A percentile compares a stretch with the other conserved stretches of the same genome.
phyloP scores from a whole-genome alignment of 371 early-diverging fungal species.

The Syncephalastrum sp. region DNA sequence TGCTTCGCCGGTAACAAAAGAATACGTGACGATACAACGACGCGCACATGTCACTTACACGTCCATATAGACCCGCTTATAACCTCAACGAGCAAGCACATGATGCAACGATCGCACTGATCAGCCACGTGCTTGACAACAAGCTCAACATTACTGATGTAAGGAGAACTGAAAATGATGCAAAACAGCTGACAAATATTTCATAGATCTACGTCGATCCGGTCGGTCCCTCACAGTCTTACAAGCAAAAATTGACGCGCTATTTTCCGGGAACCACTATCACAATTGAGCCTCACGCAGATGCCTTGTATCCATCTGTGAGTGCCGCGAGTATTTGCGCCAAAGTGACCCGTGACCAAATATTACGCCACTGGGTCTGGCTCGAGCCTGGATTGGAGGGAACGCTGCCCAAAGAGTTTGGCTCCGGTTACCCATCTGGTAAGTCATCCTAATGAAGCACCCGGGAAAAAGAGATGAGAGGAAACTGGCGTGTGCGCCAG shows the following conservation, averaged over 20 bases:
- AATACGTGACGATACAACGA: slow-evolving; percentile 1
- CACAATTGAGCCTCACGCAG: slow-evolving; percentile 95
- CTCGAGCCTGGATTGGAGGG: slow-evolving; percentile 56
- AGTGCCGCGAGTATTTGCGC: slow-evolving; percentile 99
- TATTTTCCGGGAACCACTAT: slow-evolving; percentile 78
- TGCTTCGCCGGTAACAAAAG: slow-evolving; percentile 61
- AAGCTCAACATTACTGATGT: slow-evolving; percentile 79
- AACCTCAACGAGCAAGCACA: slow-evolving; percentile 96
- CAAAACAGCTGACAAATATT: not conserved
- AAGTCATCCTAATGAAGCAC: slow-evolving; percentile 1
- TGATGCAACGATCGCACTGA: slow-evolving; percentile 87
- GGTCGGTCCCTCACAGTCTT: slow-evolving; percentile 90
- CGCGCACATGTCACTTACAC: not conserved
- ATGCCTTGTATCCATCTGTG: slow-evolving; percentile 95
- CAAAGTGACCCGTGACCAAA: slow-evolving; percentile 94
- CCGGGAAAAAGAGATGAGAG: not conserved
- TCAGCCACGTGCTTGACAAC: slow-evolving; percentile 59
- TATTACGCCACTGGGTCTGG: slow-evolving; percentile 83
- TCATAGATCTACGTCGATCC: slow-evolving; percentile 94
- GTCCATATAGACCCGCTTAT: slow-evolving; percentile 66
- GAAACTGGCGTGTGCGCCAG: slow-evolving; percentile 1
- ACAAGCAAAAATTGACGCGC: slow-evolving; percentile 73
- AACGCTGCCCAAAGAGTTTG: slow-evolving; percentile 64
- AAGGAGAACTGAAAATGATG: slow-evolving; percentile 2
- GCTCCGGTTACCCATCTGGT: slow-evolving; percentile 97